Evolutionary conservation across 305 asterid genomes (phyloP).

Genomic region (Ilex paraguariensis): DNA sequence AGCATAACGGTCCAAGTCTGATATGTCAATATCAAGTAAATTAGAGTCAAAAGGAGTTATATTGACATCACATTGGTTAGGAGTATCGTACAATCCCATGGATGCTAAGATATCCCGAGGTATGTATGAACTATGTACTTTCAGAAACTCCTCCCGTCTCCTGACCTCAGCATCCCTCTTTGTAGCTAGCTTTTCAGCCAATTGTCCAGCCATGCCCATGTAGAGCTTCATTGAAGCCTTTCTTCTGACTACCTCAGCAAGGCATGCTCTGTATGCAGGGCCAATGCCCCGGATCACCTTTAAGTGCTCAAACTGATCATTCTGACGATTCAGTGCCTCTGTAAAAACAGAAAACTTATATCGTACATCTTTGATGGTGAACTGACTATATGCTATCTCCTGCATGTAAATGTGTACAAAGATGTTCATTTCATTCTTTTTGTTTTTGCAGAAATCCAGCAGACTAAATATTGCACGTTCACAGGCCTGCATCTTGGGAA

Average conservation of each 20-base stretch:
- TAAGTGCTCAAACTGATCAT: conserved; percentile 80
- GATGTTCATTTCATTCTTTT: conserved; percentile 81
- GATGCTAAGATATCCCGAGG: conserved; percentile 77
- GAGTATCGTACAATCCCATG: conserved; percentile 87
- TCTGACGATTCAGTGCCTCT: conserved; percentile 87
- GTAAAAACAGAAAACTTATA: conserved; percentile 82
- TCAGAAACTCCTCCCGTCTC: conserved; percentile 83
- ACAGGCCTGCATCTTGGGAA: conserved; percentile 79
- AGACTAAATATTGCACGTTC: conserved; percentile 56
- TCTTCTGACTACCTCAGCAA: conserved; percentile 92
- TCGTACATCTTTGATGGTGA: conserved; percentile 72
- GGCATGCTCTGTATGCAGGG: conserved; percentile 89
- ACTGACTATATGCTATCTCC: conserved; percentile 79
- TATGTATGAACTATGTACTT: conserved; percentile 56
- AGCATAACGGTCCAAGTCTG: conserved; percentile 86
- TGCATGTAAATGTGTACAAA: conserved; percentile 89
- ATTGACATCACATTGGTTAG: conserved; percentile 81
- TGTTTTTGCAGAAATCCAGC: conserved; percentile 66
- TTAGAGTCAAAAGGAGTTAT: conserved; percentile 76
- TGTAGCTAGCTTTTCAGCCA: conserved; percentile 90
- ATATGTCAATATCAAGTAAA: conserved; percentile 71
- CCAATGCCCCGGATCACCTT: conserved; percentile 87
- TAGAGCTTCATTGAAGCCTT: conserved; percentile 88
- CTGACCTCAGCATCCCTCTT: conserved; percentile 81
- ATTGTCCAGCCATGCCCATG: conserved; percentile 95